phyloP scores from a whole-genome alignment of 108 stramenopile genomes.

The Parmales sp. region DNA sequence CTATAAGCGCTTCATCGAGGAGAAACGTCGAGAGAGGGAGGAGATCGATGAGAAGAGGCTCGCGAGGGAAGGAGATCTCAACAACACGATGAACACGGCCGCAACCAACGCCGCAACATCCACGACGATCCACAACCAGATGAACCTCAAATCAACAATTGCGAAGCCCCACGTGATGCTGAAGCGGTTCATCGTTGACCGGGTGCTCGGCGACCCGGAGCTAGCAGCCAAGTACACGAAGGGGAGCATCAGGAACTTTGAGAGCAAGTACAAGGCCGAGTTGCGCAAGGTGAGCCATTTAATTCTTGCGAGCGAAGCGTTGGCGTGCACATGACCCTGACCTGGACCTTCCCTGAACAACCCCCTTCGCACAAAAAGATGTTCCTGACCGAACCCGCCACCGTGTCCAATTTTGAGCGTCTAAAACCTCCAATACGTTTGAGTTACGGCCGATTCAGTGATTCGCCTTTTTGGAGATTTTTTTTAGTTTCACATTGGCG shows the following conservation, averaged over 20 bases:
- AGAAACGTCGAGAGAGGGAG: not conserved
- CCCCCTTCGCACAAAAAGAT: no score
- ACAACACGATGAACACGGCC: not conserved
- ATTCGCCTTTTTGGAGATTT: no score
- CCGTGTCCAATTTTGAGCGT: no score
- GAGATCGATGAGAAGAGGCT: not conserved
- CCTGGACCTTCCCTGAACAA: no score
- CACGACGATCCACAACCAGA: slow-evolving; percentile 13
- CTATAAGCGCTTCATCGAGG: not conserved
- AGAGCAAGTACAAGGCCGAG: slow-evolving; percentile 44
- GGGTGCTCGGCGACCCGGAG: slow-evolving; percentile 56
- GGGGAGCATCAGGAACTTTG: slow-evolving; percentile 57
- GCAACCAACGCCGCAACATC: not conserved
- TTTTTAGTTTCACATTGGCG: no score
- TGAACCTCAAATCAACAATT: slow-evolving; percentile 33
- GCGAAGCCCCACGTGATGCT: slow-evolving; percentile 39
- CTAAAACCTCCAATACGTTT: no score
- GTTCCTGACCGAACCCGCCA: no score
- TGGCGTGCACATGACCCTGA: no score
- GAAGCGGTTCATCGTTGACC: slow-evolving; percentile 44
- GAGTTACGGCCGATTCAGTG: no score
- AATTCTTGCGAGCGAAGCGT: no score
- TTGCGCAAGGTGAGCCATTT: slow-evolving; percentile 50
- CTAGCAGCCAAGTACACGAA: slow-evolving; percentile 53
- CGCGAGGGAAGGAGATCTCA: not conserved